Conservation (phyloP, 331 rosid genomes). For the Pyracantha coccinea region DNA sequence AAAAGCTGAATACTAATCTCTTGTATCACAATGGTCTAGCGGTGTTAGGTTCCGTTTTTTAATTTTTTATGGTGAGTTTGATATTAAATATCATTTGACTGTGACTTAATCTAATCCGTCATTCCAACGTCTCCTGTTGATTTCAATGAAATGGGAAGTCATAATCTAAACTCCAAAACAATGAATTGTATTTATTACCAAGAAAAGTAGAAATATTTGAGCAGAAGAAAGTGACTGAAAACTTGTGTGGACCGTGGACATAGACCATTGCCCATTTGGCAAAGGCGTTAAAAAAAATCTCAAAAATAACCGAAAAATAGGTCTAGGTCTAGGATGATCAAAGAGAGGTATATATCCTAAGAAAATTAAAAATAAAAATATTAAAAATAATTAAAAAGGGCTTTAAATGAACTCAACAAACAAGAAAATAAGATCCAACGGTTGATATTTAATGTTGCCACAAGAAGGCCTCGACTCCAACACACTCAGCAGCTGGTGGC, state of each 20-base stretch:
- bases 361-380: too few species aligned
- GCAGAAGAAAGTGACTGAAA: neutral
- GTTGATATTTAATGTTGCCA: slow-evolving; percentile 26
- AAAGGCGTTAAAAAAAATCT: neutral
- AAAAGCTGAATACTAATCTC: too few species aligned
- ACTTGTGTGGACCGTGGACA: neutral
- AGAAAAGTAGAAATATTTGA: neutral
- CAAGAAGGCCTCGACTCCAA: slow-evolving; percentile 10
- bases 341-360: too few species aligned
- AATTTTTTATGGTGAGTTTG: neutral
- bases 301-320: too few species aligned
- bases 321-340: too few species aligned
- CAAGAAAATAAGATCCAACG: neutral
- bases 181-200: neutral
- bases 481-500: neutral
- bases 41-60: too few species aligned
- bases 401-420: neutral
- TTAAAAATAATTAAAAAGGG: neutral
- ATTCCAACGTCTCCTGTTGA: neutral
- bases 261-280: neutral
- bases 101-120: too few species aligned
- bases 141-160: neutral
- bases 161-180: neutral
- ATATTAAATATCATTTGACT: too few species aligned
- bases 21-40: neutral